phyloP scores from a whole-genome alignment of 1,139 yeast genomes.

The Hyphopichia buzzinii region DNA sequence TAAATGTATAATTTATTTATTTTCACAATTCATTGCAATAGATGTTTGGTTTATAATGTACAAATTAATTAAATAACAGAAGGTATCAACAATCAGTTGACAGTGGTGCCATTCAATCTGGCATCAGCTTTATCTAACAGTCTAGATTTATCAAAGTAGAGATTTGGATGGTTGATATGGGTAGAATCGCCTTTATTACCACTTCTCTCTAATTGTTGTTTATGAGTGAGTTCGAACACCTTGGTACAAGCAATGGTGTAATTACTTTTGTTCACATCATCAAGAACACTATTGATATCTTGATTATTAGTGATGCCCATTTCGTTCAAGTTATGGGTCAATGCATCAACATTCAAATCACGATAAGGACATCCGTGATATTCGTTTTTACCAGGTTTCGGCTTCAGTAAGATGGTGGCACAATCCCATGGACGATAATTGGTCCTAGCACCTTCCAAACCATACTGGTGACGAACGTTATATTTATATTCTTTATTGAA shows the following conservation, averaged over 20 bases:
- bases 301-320: constrained; percentile 72
- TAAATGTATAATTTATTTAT: background rate
- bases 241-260: constrained; percentile 87
- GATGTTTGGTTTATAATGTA: no score
- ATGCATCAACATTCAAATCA: constrained; percentile 62
- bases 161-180: constrained; percentile 81
- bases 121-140: constrained; percentile 29
- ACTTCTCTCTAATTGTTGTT: constrained; percentile 38
- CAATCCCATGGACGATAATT: constrained; percentile 88
- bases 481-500: constrained; percentile 87
- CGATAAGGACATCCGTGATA: constrained; percentile 93
- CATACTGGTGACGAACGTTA: constrained; percentile 85
- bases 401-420: constrained; percentile 67
- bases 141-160: constrained; percentile 77
- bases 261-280: constrained; percentile 62
- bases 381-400: constrained; percentile 70
- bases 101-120: constrained; percentile 3
- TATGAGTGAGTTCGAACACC: constrained; percentile 81
- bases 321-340: constrained; percentile 51
- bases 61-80: no score
- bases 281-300: constrained; percentile 60
- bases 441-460: constrained; percentile 85
- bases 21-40: no score
- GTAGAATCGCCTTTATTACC: constrained; percentile 44
- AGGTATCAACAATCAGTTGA: no score